Conservation (phyloP, 73 alveolate genomes). For the Uronychia setigera region DNA sequence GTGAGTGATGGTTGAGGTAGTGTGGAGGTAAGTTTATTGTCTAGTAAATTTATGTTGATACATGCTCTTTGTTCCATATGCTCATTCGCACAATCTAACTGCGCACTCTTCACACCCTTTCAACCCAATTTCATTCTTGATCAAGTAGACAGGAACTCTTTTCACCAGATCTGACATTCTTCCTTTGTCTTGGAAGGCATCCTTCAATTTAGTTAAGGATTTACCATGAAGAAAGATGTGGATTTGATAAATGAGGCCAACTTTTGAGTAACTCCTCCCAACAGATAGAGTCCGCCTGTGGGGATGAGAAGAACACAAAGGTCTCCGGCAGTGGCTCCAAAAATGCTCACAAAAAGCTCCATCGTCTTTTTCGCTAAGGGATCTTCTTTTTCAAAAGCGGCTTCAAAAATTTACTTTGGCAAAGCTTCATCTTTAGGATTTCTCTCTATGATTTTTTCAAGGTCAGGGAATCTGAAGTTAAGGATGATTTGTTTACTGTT, state of each 20-base stretch:
- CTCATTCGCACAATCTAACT: slow-evolving; percentile 12
- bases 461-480: slow-evolving; percentile 19
- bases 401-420: slow-evolving; percentile 7
- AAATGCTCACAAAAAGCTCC: slow-evolving; percentile 39
- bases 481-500: not conserved
- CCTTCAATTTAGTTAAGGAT: no score
- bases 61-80: no score
- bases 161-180: slow-evolving; percentile 25
- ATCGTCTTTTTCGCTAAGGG: slow-evolving; percentile 34
- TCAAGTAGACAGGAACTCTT: slow-evolving; percentile 26
- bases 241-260: not conserved
- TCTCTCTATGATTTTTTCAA: slow-evolving; percentile 29
- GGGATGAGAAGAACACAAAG: slow-evolving; percentile 19
- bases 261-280: slow-evolving; percentile 48
- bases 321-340: slow-evolving; percentile 32
- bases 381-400: slow-evolving; percentile 16
- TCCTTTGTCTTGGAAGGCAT: slow-evolving; percentile 25
- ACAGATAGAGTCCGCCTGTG: slow-evolving; percentile 34
- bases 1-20: no score
- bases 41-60: no score
- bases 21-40: no score
- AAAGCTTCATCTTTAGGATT: slow-evolving; percentile 6
- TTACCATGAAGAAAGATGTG: slow-evolving; percentile 25
- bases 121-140: slow-evolving; percentile 35
- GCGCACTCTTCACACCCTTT: slow-evolving; percentile 59